Evolutionary conservation across 2,329 filamentous ascomycete species (phyloP), one percentile per base, ranked within the genome.

Genomic region (Colletotrichum simmondsii): DNA sequence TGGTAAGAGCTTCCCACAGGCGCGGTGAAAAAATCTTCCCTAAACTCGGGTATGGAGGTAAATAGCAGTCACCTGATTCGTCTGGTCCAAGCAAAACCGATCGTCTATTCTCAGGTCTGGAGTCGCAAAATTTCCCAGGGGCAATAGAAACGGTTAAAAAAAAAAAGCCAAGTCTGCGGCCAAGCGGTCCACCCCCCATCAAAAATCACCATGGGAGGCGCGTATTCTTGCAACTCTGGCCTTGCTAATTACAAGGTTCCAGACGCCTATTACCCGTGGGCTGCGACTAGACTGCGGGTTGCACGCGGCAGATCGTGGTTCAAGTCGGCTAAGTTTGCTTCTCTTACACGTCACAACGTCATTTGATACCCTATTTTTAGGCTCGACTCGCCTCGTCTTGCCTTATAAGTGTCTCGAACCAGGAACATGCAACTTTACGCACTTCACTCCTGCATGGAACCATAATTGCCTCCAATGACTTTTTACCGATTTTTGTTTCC

Each of bases 301-400:
- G 58, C 69, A 62, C 65, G 58, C 58, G 69, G 46, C 42, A 64
- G 24, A 49, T 58, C 10, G 30, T 68, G 65, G 59, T 64, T 28
- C 32, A 61, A 56, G 65, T 72, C 70, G 65, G 70, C 66, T 72
- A 72, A 72, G 53, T 70, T 72, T 72, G 65, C 70, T 72, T 72
- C 66, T 70, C 70, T 65, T 37, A 72, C 70, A 56, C 30, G 65
- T 65, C 65, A 35, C 59, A 72, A 65, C 70, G 66, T 70, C 66
- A 72, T 72, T 65, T 26, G 10, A 59, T 56, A 28, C 35, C 54
- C 66, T 65, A 61, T 70, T 65, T 72, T 57, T 65, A 65, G 66
- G 60, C 49, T 72, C 49, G 49, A 70, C 66, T 70, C 70, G 70
- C 60, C 70, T 72, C 70, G 19, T 61, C 66, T 61, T 72, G 66